A percentile compares a stretch with the other conserved stretches of the same genome.
Conservation (phyloP, 768 basidiomycete species). For the Exidia glandulosa region DNA sequence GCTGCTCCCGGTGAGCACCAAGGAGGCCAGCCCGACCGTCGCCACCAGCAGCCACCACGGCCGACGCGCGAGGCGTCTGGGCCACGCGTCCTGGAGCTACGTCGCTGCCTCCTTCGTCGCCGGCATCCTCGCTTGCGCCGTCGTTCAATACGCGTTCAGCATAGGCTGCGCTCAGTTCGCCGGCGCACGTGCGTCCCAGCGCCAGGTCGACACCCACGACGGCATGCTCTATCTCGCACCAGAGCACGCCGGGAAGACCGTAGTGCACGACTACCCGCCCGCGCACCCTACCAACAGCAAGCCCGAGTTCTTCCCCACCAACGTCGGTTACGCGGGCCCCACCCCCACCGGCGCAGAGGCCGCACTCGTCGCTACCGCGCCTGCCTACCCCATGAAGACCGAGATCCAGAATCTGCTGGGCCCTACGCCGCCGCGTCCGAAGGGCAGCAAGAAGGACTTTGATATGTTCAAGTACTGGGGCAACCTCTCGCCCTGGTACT, state of each 20-base stretch:
- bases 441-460: conserved; percentile 30
- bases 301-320: conserved; percentile 63
- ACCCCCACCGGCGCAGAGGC: conserved; percentile 42
- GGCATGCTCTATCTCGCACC: conserved; percentile 31
- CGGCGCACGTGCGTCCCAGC: not conserved
- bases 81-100: conserved; percentile 19
- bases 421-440: conserved; percentile 5
- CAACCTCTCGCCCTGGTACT: conserved; percentile 80
- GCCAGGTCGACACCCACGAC: conserved; percentile 12
- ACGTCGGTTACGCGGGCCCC: conserved; percentile 65
- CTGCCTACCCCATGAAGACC: conserved; percentile 58
- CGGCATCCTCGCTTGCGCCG: conserved; percentile 40
- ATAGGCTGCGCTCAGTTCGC: conserved; percentile 18
- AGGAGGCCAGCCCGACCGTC: conserved; percentile 1
- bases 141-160: conserved; percentile 39
- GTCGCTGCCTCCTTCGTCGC: conserved; percentile 40
- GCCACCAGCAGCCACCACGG: conserved; percentile 9
- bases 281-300: conserved; percentile 58
- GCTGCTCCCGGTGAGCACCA: conserved; percentile 21
- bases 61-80: conserved; percentile 12
- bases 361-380: conserved; percentile 13
- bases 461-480: conserved; percentile 73
- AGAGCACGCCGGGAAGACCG: conserved; percentile 63
- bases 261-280: conserved; percentile 61
- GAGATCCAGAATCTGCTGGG: conserved; percentile 23